These are phyloP conservation scores for Rosa persica DNA, from an alignment of 306 rosid species.

Conservation along the genomic window DNA sequence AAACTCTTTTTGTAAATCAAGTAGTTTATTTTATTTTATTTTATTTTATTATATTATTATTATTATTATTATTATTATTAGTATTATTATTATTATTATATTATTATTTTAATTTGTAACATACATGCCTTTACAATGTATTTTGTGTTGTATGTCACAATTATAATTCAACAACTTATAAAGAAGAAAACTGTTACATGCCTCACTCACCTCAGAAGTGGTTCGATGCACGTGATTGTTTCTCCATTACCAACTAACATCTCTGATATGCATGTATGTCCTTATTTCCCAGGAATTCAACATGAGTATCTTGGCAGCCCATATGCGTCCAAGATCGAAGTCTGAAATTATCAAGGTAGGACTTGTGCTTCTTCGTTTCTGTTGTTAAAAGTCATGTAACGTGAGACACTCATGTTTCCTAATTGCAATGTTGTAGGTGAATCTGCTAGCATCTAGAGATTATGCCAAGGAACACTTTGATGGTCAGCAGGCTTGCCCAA, in stretches of 20 bases:
- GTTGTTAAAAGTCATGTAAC: not conserved
- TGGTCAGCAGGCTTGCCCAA: slow-evolving; percentile 34
- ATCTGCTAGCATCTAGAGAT: slow-evolving; percentile 57
- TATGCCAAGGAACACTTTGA: slow-evolving; percentile 40
- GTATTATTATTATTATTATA: too few species aligned
- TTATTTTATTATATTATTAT: too few species aligned
- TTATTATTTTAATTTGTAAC: not conserved
- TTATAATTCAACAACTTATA: not conserved
- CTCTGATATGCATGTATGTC: not conserved
- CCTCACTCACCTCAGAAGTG: not conserved
- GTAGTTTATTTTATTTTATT: not conserved
- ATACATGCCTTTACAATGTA: not conserved
- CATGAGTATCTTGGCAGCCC: slow-evolving; percentile 79
- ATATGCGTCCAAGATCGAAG: slow-evolving; percentile 68
- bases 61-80: too few species aligned
- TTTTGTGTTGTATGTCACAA: not conserved
- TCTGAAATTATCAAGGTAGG: slow-evolving; percentile 78
- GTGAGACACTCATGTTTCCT: not conserved
- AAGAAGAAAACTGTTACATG: not conserved
- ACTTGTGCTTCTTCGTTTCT: slow-evolving; percentile 8
- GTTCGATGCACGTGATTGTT: not conserved
- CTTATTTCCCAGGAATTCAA: slow-evolving; percentile 66
- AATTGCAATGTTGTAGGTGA: slow-evolving; percentile 45
- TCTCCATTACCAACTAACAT: not conserved
- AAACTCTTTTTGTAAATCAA: not conserved